Conservation (phyloP, 2,329 filamentous ascomycete genomes). For the Aspergillus puulaauensis region DNA sequence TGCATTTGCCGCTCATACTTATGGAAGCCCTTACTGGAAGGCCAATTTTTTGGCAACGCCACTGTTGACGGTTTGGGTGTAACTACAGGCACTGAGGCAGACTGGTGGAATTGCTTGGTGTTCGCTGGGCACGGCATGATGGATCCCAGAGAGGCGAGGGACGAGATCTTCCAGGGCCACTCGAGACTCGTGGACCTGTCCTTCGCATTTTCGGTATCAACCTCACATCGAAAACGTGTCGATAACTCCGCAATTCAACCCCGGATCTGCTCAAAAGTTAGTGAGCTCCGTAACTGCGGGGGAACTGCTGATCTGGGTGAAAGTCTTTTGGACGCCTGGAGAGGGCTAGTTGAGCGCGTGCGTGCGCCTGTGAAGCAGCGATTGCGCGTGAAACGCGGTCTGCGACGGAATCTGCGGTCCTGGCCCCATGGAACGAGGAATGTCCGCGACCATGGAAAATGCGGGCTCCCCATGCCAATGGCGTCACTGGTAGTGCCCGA, state of each 20-base stretch:
- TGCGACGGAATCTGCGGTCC: background rate
- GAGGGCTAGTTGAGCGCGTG: background rate
- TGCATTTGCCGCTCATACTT: constrained; percentile 14
- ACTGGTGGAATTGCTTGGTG: constrained; percentile 17
- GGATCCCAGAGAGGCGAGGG: background rate
- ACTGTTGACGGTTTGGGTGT: constrained; percentile 14
- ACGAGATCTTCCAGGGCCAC: background rate
- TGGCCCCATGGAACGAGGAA: background rate
- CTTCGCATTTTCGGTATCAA: background rate
- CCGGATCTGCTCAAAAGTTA: constrained; percentile 6
- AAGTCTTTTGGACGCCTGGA: background rate
- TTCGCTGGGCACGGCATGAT: constrained; percentile 7
- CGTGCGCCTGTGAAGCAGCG: background rate
- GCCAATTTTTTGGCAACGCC: constrained; percentile 14
- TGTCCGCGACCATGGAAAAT: background rate
- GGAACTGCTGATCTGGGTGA: background rate
- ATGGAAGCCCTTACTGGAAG: constrained; percentile 15
- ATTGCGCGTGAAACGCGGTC: background rate
- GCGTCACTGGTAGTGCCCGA: background rate
- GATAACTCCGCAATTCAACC: constrained; percentile 3
- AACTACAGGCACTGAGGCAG: constrained; percentile 1
- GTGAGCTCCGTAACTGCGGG: background rate
- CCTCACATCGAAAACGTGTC: background rate
- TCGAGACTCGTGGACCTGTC: background rate
- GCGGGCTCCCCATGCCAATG: background rate